Percentiles rank a stretch among this genome's conserved stretches.
phyloP scores from a whole-genome alignment of 768 basidiomycete species.

The Termitomyces eurrhizus region DNA sequence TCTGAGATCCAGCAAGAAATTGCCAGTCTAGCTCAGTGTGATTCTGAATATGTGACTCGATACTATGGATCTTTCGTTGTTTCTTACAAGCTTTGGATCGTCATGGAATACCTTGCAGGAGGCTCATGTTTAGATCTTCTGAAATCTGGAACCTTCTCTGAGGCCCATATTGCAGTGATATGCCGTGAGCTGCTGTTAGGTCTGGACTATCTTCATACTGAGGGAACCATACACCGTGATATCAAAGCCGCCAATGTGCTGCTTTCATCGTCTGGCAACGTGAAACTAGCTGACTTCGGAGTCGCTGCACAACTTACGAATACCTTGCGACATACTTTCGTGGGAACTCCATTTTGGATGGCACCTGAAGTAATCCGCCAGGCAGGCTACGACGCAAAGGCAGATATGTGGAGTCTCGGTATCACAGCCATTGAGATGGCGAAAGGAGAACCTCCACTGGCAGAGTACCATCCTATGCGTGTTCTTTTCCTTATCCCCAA shows the following conservation, averaged over 20 bases:
- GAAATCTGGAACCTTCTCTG: slow-evolving; percentile 86
- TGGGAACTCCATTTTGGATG: slow-evolving; percentile 98
- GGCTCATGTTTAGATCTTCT: slow-evolving; percentile 98
- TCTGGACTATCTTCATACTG: slow-evolving; percentile 92
- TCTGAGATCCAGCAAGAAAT: slow-evolving; percentile 99
- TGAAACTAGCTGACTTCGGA: slow-evolving; percentile 98
- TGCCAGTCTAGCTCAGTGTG: slow-evolving; percentile 91
- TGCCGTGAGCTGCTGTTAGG: slow-evolving; percentile 91
- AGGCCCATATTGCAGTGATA: slow-evolving; percentile 92
- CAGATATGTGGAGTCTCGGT: slow-evolving; percentile 97
- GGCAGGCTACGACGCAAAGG: slow-evolving; percentile 93
- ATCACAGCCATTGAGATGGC: slow-evolving; percentile 99
- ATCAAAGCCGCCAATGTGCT: slow-evolving; percentile 98
- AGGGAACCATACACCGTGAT: slow-evolving; percentile 96
- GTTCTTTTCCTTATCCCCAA: slow-evolving; percentile 98
- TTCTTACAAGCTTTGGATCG: slow-evolving; percentile 96
- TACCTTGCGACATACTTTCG: slow-evolving; percentile 94
- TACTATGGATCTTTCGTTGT: slow-evolving; percentile 98
- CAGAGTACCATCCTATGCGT: slow-evolving; percentile 98
- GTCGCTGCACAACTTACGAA: slow-evolving; percentile 96
- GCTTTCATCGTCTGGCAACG: slow-evolving; percentile 84
- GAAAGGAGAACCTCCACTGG: slow-evolving; percentile 92
- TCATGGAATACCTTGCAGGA: slow-evolving; percentile 99
- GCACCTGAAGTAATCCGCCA: slow-evolving; percentile 98
- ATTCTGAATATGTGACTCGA: slow-evolving; percentile 93